These are phyloP conservation scores for Furcasterigmium sp. DNA, from an alignment of 2,329 filamentous ascomycete genomes.

Conservation along the genomic window DNA sequence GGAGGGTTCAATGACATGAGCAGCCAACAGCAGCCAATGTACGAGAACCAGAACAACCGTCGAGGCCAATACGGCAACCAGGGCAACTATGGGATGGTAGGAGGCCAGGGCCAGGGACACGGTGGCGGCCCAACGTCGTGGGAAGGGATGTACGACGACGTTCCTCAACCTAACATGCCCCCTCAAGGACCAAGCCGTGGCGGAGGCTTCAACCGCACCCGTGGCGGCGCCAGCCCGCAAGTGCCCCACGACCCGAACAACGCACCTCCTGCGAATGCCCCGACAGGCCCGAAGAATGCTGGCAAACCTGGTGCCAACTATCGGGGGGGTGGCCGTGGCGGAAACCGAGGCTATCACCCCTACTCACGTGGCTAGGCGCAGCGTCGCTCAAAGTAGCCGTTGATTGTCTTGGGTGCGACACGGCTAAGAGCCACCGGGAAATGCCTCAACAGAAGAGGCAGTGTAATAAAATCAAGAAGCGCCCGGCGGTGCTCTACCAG, in stretches of 20 bases:
- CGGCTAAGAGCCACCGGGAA: too few relatives aligned
- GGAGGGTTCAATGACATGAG: slow-evolving; percentile 12
- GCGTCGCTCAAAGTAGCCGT: too few relatives aligned
- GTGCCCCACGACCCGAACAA: slow-evolving; percentile 33
- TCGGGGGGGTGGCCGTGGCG: slow-evolving; percentile 78
- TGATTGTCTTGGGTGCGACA: too few relatives aligned
- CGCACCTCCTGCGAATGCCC: slow-evolving; percentile 55
- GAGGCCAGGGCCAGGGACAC: slow-evolving; percentile 28
- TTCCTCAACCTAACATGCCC: slow-evolving; percentile 71
- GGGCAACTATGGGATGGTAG: slow-evolving; percentile 22
- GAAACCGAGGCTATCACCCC: slow-evolving; percentile 72
- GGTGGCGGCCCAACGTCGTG: slow-evolving; percentile 73
- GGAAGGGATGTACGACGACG: slow-evolving; percentile 98
- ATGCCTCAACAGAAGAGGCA: too few relatives aligned
- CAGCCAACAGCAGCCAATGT: slow-evolving; percentile 15
- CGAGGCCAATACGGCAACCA: slow-evolving; percentile 20
- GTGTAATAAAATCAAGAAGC: too few relatives aligned
- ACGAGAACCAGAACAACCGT: slow-evolving; percentile 20
- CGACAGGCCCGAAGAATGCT: slow-evolving; percentile 93
- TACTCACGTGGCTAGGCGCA: slow-evolving; percentile 40
- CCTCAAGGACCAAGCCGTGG: slow-evolving; percentile 41
- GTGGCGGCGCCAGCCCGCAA: slow-evolving; percentile 26
- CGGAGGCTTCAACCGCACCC: slow-evolving; percentile 25
- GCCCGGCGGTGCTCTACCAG: too few relatives aligned
- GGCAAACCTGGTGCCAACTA: slow-evolving; percentile 90